Evolutionary conservation across 1,139 yeast species (phyloP), one percentile per base, ranked within the genome.

Genomic region (Candida albicans): DNA sequence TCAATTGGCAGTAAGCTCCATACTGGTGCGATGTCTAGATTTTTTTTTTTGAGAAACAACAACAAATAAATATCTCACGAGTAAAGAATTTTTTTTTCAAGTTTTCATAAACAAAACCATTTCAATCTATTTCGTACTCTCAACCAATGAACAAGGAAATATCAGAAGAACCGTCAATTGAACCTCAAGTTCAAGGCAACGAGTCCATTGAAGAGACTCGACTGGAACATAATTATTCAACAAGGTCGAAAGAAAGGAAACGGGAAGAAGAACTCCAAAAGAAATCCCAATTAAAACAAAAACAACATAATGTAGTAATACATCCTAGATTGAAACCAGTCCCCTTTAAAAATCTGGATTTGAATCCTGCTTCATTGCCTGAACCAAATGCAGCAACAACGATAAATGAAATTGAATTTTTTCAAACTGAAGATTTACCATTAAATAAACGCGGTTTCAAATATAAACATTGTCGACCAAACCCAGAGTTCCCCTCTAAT

Each of bases 391-490:
- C 44, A 15, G 46, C 45, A 1, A 43, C 44, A 6, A 40, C 47
- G 1, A 46, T 51, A 6, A 48, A 55, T 9, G 61, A 53, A 13
- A 53, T 57, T 4, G 59, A 57, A 8, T 76, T 81, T 53, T 76
- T 61, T 52, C 66, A 68, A 30, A 71, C 79, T 12, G 96, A 87
- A 33, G 97, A 90, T 46, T 79, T 82, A 42, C 97, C 97, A 0
- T 70, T 79, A 51, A 89, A 89, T 61, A 77, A 82, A 52, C 68
- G 95, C 43, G 95, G 96, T 1, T 93, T 84, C 68, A 81, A 89
- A 50, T 93, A 91, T 62, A 73, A 80, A 44, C 82, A 91, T 29
- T 88, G 96, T 59, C 76, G 82, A 8, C 91, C 96, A 0, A 82
- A 83, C 49, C 84, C 88, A 1, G 53, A 59, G 1, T 75, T 89